Evolutionary conservation across 2,329 filamentous ascomycete genomes (phyloP).

Genomic region (Colletotrichum lupini): DNA sequence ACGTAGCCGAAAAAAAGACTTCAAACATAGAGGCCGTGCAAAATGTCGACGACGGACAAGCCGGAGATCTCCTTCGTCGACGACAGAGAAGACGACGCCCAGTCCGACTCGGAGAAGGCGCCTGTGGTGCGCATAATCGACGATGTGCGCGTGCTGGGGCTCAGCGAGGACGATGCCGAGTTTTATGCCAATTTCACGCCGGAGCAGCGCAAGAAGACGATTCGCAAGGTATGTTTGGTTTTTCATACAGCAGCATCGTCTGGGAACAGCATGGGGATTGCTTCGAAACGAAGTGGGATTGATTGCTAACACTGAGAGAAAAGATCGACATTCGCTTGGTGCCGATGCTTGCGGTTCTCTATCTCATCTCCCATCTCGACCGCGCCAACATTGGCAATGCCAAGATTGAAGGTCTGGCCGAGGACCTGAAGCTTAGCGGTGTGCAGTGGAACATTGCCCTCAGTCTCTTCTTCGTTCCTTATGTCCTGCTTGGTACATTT

Average conservation of each 20-base stretch:
- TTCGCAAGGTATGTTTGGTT: constrained; percentile 38
- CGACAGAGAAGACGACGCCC: constrained; percentile 28
- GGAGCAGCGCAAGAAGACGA: constrained; percentile 39
- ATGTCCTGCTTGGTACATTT: constrained; percentile 56
- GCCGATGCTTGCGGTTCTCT: constrained; percentile 67
- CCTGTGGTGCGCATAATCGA: constrained; percentile 40
- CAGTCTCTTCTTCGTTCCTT: constrained; percentile 74
- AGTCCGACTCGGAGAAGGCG: constrained; percentile 36
- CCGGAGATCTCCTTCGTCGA: constrained; percentile 40
- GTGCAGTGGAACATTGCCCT: constrained; percentile 67
- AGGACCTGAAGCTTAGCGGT: constrained; percentile 58
- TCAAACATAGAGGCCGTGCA: neutral
- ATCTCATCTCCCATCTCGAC: constrained; percentile 68
- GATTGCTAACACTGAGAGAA: neutral
- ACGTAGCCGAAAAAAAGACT: neutral
- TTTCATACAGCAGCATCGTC: too few relatives aligned
- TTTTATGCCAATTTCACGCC: constrained; percentile 42
- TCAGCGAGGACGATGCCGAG: constrained; percentile 42
- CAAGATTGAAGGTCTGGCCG: constrained; percentile 54
- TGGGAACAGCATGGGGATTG: neutral
- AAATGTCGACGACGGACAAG: constrained; percentile 36
- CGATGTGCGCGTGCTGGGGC: constrained; percentile 43
- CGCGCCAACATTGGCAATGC: constrained; percentile 64
- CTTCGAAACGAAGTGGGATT: neutral
- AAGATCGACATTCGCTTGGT: constrained; percentile 38